A percentile compares a stretch with the other conserved stretches of the same genome.
Conservation (phyloP, 2,329 filamentous ascomycete genomes). For the Myriangium duriaei region DNA sequence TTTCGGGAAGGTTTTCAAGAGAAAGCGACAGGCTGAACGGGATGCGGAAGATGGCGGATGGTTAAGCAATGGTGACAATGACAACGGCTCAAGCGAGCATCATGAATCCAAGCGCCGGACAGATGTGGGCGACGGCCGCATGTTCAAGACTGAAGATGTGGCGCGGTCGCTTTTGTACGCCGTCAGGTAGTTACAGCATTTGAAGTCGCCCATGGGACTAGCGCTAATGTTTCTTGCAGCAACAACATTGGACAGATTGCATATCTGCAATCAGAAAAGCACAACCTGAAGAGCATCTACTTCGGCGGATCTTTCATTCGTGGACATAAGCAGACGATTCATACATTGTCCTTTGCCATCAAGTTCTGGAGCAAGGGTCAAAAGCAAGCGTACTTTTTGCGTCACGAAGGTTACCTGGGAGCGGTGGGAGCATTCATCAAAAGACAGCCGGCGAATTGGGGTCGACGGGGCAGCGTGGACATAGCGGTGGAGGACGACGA, state of each 20-base stretch:
- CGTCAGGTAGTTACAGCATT: constrained; percentile 44
- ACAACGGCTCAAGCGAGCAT: constrained; percentile 18
- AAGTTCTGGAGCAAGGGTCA: constrained; percentile 91
- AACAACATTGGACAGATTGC: constrained; percentile 99
- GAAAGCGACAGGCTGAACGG: constrained; percentile 73
- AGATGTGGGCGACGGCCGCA: constrained; percentile 29
- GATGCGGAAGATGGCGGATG: constrained; percentile 62
- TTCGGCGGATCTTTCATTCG: constrained; percentile 96
- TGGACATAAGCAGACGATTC: constrained; percentile 94
- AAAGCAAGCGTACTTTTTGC: constrained; percentile 90
- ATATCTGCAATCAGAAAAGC: constrained; percentile 92
- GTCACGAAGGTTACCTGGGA: constrained; percentile 91
- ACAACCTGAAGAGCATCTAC: constrained; percentile 83
- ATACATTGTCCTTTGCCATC: constrained; percentile 91
- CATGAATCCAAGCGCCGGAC: constrained; percentile 19
- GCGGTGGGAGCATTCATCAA: constrained; percentile 90
- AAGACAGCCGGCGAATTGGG: constrained; percentile 83
- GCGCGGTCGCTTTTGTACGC: constrained; percentile 86
- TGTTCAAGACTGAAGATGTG: constrained; percentile 73
- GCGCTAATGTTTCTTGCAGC: constrained; percentile 34
- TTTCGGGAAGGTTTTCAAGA: constrained; percentile 91
- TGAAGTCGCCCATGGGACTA: neutral
- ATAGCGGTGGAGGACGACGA: constrained; percentile 5
- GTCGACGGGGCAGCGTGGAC: constrained; percentile 42
- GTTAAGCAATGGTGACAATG: constrained; percentile 39